phyloP scores from a whole-genome alignment of 148 eudicot species.

The Camellia lanceoleosa region DNA sequence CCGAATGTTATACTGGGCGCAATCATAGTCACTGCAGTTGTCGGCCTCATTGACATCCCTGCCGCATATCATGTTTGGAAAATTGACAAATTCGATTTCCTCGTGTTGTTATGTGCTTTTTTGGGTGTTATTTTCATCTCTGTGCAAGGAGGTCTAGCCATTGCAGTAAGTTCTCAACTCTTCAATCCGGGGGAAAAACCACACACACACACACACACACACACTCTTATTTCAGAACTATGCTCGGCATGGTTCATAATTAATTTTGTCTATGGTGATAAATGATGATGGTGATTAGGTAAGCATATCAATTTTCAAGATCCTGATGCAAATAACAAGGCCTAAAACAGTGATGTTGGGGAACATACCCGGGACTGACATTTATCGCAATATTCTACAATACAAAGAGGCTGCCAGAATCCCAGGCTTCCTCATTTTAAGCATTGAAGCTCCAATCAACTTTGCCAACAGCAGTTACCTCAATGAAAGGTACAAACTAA shows the following conservation, averaged over 20 bases:
- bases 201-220: no score
- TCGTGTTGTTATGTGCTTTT: no score
- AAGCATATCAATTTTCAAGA: constrained; percentile 40
- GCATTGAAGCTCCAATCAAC: constrained; percentile 56
- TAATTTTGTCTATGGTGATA: neutral
- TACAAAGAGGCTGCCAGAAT: constrained; percentile 43
- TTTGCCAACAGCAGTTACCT: constrained; percentile 54
- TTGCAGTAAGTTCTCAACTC: constrained; percentile 35
- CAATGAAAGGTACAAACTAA: constrained; percentile 34
- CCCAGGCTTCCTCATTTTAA: constrained; percentile 46
- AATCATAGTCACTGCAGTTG: constrained; percentile 60
- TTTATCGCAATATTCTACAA: constrained; percentile 43
- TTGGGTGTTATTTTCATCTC: constrained; percentile 14
- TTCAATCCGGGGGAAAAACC: no score
- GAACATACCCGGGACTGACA: constrained; percentile 47
- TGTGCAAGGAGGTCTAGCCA: constrained; percentile 51
- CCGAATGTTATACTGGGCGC: constrained; percentile 60
- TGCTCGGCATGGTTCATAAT: no score
- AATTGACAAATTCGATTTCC: no score
- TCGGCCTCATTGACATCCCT: constrained; percentile 58
- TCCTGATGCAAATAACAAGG: constrained; percentile 49
- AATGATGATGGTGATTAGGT: constrained; percentile 29
- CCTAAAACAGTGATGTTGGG: constrained; percentile 49
- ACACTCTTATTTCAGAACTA: no score
- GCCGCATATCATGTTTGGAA: constrained; percentile 27